A percentile compares a stretch with the other conserved stretches of the same genome.
phyloP scores from a whole-genome alignment of 345 rosid genomes.

The Bretschneidera sinensis region DNA sequence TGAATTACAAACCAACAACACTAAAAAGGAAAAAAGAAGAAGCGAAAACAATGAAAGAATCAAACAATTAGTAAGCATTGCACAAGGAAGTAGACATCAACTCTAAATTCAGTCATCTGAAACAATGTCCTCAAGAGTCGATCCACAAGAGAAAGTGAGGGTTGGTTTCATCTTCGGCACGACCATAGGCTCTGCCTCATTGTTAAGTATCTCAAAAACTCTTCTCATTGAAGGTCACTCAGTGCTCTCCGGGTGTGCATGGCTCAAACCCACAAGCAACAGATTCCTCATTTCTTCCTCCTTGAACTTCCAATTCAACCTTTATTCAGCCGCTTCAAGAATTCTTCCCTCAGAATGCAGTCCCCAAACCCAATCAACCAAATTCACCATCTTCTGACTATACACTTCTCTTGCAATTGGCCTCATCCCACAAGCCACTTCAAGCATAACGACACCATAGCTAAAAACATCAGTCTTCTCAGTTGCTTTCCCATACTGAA shows the following conservation, averaged over 20 bases:
- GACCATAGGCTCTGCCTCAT: conserved; percentile 46
- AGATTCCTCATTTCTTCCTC: conserved; percentile 80
- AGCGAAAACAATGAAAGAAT: conserved; percentile 13
- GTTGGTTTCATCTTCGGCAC: conserved; percentile 78
- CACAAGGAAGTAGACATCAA: conserved; percentile 11
- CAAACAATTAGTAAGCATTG: conserved; percentile 18
- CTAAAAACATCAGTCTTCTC: conserved; percentile 88
- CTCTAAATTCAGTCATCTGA: too few relatives aligned
- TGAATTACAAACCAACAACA: conserved; percentile 19
- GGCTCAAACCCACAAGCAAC: conserved; percentile 70
- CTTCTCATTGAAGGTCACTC: conserved; percentile 82
- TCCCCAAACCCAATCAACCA: conserved; percentile 95
- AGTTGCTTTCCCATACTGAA: conserved; percentile 85
- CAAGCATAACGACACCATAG: conserved; percentile 85
- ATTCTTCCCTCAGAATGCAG: conserved; percentile 64
- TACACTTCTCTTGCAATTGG: conserved; percentile 72
- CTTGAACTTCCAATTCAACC: conserved; percentile 54
- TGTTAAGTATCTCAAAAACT: conserved; percentile 74
- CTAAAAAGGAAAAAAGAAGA: too few relatives aligned
- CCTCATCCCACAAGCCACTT: conserved; percentile 87
- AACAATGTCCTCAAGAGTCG: conserved; percentile 75
- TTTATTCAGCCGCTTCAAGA: conserved; percentile 66
- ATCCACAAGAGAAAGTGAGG: conserved; percentile 60
- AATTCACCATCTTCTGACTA: conserved; percentile 65
- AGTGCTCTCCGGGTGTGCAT: conserved; percentile 74